These are phyloP conservation scores for Pseudogymnoascus sp. DNA, from an alignment of 2,329 filamentous ascomycete genomes.

Conservation along the genomic window DNA sequence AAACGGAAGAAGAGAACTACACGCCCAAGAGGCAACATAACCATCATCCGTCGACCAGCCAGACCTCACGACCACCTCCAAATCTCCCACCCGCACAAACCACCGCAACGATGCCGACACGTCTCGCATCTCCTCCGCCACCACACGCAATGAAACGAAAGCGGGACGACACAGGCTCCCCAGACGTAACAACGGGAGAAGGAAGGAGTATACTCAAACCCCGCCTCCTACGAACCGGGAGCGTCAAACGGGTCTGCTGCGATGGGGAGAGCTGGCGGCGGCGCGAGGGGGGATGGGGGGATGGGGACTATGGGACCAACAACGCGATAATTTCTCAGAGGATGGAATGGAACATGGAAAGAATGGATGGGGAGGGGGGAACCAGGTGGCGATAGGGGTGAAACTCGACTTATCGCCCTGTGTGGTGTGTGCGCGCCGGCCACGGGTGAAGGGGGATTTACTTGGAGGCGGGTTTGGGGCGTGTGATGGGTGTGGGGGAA, in stretches of 20 bases:
- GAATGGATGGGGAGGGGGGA: not conserved
- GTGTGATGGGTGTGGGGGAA: conserved; percentile 54
- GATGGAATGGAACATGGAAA: not conserved
- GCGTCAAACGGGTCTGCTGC: not conserved
- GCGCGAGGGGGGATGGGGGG: not conserved
- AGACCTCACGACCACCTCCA: not conserved
- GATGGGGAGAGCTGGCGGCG: not conserved
- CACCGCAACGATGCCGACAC: not conserved
- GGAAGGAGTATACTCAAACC: not conserved
- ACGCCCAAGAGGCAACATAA: not conserved
- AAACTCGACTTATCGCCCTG: conserved; percentile 44
- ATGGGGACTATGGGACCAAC: not conserved
- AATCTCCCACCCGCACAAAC: not conserved
- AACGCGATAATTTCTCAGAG: not conserved
- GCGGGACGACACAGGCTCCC: not conserved
- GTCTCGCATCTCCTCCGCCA: not conserved
- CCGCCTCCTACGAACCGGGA: not conserved
- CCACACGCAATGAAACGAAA: not conserved
- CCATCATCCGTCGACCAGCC: not conserved
- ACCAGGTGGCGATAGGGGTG: not conserved
- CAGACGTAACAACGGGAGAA: not conserved
- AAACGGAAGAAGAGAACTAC: not conserved
- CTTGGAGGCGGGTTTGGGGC: conserved; percentile 52
- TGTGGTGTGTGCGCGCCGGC: conserved; percentile 61
- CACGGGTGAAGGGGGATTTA: conserved; percentile 58